phyloP scores from a whole-genome alignment of 768 basidiomycete genomes.

The Amanita rimosa region DNA sequence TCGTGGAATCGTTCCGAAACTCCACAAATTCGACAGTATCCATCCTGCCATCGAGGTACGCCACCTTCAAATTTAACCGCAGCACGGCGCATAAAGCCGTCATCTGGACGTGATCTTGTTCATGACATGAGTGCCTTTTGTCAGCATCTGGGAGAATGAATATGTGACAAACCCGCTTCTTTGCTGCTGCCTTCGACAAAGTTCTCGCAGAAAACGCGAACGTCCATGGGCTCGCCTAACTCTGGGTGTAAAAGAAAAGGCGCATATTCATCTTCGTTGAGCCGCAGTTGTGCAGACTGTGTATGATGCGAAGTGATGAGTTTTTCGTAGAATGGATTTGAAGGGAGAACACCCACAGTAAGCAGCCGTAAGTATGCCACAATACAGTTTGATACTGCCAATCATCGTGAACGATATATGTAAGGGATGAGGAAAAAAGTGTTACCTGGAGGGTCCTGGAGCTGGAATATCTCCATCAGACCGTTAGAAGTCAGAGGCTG shows the following conservation, averaged over 20 bases:
- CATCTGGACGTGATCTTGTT: conserved; percentile 71
- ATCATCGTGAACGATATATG: not conserved
- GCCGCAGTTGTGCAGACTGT: conserved; percentile 67
- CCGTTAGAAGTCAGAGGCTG: conserved; percentile 20
- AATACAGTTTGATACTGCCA: conserved; percentile 55
- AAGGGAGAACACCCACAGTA: conserved; percentile 30
- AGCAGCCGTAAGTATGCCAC: conserved; percentile 74
- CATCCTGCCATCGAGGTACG: conserved; percentile 62
- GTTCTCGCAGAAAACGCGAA: conserved; percentile 60
- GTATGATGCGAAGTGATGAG: not conserved
- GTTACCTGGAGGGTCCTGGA: conserved; percentile 26
- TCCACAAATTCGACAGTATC: conserved; percentile 57
- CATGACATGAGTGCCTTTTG: no score
- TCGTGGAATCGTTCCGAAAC: conserved; percentile 39
- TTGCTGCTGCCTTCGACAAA: conserved; percentile 71
- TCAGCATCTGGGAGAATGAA: no score
- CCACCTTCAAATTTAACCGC: conserved; percentile 55
- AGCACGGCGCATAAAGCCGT: conserved; percentile 64
- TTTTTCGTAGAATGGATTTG: not conserved
- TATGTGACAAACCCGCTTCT: conserved; percentile 49
- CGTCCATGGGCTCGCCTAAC: conserved; percentile 40
- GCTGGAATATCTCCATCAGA: conserved; percentile 43
- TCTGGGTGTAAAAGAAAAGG: conserved; percentile 76
- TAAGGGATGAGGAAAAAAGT: not conserved
- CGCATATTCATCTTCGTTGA: conserved; percentile 46